A percentile compares a stretch with the other conserved stretches of the same genome.
These are phyloP conservation scores for Lumnitzera racemosa DNA, from an alignment of 345 rosid genomes.

Conservation along the genomic window DNA sequence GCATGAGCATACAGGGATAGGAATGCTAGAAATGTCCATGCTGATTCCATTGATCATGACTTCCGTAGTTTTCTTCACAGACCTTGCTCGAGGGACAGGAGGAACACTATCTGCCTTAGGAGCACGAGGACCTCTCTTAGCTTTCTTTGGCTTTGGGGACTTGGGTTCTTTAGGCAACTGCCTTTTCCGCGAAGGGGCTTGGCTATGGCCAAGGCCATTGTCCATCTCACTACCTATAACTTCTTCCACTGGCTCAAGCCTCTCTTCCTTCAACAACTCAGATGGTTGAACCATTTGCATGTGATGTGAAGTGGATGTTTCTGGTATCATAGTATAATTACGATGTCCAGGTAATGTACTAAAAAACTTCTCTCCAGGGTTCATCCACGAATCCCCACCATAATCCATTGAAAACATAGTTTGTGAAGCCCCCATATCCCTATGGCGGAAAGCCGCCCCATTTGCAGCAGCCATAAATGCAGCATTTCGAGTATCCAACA, in stretches of 20 bases:
- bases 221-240: constrained; percentile 7
- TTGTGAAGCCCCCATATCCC: constrained; percentile 13
- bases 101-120: constrained; percentile 13
- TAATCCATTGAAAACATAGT: constrained; percentile 13
- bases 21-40: constrained; percentile 25
- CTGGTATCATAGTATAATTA: constrained; percentile 12
- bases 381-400: constrained; percentile 17
- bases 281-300: constrained; percentile 17
- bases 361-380: constrained; percentile 19
- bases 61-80: constrained; percentile 15
- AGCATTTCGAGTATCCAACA: constrained; percentile 13
- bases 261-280: constrained; percentile 13
- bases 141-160: constrained; percentile 18
- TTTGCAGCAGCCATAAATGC: constrained; percentile 10
- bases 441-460: constrained; percentile 7
- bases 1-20: constrained; percentile 29
- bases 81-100: constrained; percentile 13
- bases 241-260: constrained; percentile 11
- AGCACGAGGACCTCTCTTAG: constrained; percentile 17
- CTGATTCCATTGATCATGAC: constrained; percentile 23
- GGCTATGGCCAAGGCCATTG: neutral
- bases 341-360: constrained; percentile 8
- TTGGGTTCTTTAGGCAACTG: constrained; percentile 16
- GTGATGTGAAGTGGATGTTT: constrained; percentile 9
- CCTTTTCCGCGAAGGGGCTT: constrained; percentile 18